phyloP scores from a whole-genome alignment of 2,329 filamentous ascomycete genomes.

The Penicillium sp. region DNA sequence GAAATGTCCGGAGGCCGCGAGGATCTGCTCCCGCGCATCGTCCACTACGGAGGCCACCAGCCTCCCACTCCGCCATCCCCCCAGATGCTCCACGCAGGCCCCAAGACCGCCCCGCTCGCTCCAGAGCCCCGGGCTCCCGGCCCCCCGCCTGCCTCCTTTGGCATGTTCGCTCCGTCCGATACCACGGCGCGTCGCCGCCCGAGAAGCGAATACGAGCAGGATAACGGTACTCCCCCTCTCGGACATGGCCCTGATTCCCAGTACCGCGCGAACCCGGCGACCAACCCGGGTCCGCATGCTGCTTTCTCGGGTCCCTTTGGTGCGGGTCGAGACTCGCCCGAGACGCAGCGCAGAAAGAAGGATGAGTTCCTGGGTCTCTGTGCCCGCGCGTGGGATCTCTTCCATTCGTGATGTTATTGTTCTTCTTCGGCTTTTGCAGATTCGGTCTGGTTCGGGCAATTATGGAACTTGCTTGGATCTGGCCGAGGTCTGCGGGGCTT shows the following conservation, averaged over 20 bases:
- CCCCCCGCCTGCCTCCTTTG: conserved; percentile 55
- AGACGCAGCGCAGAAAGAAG: conserved; percentile 81
- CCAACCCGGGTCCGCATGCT: conserved; percentile 27
- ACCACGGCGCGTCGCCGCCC: conserved; percentile 65
- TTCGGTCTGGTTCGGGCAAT: conserved; percentile 3
- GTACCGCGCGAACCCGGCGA: conserved; percentile 39
- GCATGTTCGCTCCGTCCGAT: conserved; percentile 33
- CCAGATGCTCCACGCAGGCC: conserved; percentile 30
- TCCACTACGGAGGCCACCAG: conserved; percentile 93
- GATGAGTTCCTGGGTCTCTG: conserved; percentile 89
- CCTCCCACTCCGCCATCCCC: conserved; percentile 88
- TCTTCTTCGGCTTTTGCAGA: background rate
- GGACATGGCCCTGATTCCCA: conserved; percentile 67
- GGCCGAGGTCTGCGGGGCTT: background rate
- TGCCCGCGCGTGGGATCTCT: conserved; percentile 91
- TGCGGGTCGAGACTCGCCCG: conserved; percentile 78
- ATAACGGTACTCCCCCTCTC: conserved; percentile 82
- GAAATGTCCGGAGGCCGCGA: conserved; percentile 88
- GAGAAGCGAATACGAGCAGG: conserved; percentile 85
- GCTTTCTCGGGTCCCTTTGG: conserved; percentile 71
- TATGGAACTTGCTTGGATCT: conserved; percentile 8
- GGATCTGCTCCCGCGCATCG: conserved; percentile 86
- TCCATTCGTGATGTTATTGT: conserved; percentile 72
- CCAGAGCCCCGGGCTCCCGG: conserved; percentile 63
- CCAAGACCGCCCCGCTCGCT: conserved; percentile 29